Base-by-base conservation (phyloP, 139 green algal genomes). In the Pseudopediastrum boryanum region DNA sequence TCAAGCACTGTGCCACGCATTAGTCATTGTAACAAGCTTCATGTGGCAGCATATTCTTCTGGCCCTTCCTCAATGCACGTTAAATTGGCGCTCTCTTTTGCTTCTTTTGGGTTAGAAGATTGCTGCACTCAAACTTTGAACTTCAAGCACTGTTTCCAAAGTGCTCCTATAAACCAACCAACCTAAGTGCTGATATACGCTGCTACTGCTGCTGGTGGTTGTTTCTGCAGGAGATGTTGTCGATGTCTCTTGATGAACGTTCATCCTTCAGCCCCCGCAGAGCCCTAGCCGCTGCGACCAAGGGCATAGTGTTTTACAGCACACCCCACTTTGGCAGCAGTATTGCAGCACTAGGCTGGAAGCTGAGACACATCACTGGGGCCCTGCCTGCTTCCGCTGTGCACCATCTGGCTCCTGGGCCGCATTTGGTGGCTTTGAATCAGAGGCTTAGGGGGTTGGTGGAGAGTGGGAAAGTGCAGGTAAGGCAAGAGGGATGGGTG, bases 261-360 rank as follows among this genome's bases (percentile, higher is more conserved):
- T 41, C 64, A 0, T 70, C 64, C 38, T 69, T 54, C 56, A 73
- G 56, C 39, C 67, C 73, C 3, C 66, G 83, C 33, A 66, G 46
- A 10, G 35, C 63, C 61, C 73, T 96, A 25, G 78, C 80, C 8
- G 27, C 42, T 6, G 71, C 83, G 29, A 85, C 86, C 4, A 75
- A 67, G 5, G 93, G 89, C 61, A 72, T 94, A 4, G 93, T 94
- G 0, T 96, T 95, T 71, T 97, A 93, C 83, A 85, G 85, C 70
- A 93, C 90, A 0, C 93, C 93, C 0, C 93, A 97, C 77, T 87
- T 87, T 38, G 93, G 93, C 42, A 92, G 84, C 63, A 80, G 78
- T 43, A 75, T 97, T 67, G 93, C 93, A 5, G 86, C 89, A 63
- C 85, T 88, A 64, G 92, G 92, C 10, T 96, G 92, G 93, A 86